Conservation (phyloP, 768 basidiomycete genomes). For the Psilocybe cyanescens region DNA sequence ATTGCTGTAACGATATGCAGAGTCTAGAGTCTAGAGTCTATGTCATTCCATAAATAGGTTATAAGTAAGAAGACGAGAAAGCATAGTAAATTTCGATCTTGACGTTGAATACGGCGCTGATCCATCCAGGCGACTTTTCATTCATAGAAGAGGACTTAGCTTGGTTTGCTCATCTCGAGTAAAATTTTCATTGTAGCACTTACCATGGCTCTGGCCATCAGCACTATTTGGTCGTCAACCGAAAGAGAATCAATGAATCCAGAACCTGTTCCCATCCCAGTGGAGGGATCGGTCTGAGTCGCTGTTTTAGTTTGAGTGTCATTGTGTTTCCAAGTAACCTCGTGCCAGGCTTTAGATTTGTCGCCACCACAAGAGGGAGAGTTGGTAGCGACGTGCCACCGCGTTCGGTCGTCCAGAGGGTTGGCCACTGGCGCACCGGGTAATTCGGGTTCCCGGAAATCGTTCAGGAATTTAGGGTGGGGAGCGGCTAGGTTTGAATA, state of each 20-base stretch:
- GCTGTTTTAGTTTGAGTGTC: background rate
- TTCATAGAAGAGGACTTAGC: background rate
- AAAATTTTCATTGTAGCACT: conserved; percentile 1
- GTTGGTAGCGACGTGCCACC: conserved; percentile 24
- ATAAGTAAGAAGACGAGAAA: conserved; percentile 21
- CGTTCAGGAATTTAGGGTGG: conserved; percentile 23
- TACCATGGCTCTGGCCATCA: conserved; percentile 27
- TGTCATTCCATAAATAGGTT: background rate
- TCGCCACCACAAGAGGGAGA: conserved; percentile 6
- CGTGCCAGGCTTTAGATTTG: conserved; percentile 16
- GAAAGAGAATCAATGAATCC: conserved; percentile 22
- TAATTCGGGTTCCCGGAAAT: conserved; percentile 13
- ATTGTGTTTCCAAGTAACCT: conserved; percentile 19
- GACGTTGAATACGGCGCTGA: conserved; percentile 27
- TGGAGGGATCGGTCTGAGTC: background rate
- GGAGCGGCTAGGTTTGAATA: conserved; percentile 19
- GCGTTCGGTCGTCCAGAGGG: conserved; percentile 19
- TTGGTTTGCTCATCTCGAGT: background rate
- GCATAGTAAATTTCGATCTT: conserved; percentile 29
- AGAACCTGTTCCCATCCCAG: conserved; percentile 7
- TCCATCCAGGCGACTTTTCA: conserved; percentile 26
- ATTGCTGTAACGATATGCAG: no score
- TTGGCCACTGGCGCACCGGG: conserved; percentile 13
- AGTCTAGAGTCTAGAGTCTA: background rate
- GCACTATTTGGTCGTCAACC: conserved; percentile 26